These are phyloP conservation scores for Amauroascus niger DNA, from an alignment of 2,329 filamentous ascomycete genomes.

Conservation along the genomic window DNA sequence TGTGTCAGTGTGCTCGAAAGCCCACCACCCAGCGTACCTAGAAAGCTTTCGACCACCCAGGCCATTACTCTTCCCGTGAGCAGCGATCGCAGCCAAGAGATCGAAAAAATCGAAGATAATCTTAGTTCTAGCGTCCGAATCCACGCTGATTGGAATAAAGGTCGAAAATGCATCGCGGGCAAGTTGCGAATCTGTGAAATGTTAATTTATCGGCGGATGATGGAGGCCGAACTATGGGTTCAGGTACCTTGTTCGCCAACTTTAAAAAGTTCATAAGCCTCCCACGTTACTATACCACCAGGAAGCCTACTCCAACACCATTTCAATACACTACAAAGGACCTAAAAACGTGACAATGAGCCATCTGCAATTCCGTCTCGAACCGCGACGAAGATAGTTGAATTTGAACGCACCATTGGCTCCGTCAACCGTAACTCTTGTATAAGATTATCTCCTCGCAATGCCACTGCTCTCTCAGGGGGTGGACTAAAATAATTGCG, in stretches of 20 bases:
- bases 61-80: slow-evolving; percentile 86
- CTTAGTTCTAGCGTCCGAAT: slow-evolving; percentile 70
- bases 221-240: slow-evolving; percentile 19
- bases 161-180: slow-evolving; percentile 90
- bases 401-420: slow-evolving; percentile 61
- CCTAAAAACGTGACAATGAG: slow-evolving; percentile 43
- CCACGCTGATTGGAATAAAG: slow-evolving; percentile 88
- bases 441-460: slow-evolving; percentile 58
- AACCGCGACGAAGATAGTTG: slow-evolving; percentile 1
- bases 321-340: slow-evolving; percentile 86
- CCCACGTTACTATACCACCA: slow-evolving; percentile 90
- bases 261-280: slow-evolving; percentile 91
- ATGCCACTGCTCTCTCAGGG: slow-evolving; percentile 48
- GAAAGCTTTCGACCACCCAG: slow-evolving; percentile 89
- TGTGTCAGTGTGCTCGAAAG: slow-evolving; percentile 80
- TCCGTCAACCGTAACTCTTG: slow-evolving; percentile 89
- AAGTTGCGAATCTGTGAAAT: slow-evolving; percentile 66
- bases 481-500: slow-evolving; percentile 77
- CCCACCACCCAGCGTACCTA: slow-evolving; percentile 95
- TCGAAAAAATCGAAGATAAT: slow-evolving; percentile 98
- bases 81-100: slow-evolving; percentile 77
- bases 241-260: slow-evolving; percentile 68
- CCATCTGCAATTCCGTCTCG: slow-evolving; percentile 11
- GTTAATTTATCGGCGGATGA: slow-evolving; percentile 11
- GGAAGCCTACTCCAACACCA: slow-evolving; percentile 96